Evolutionary conservation across 1,139 yeast genomes (phyloP), one percentile per base, ranked within the genome.

Genomic region (Yamadazyma triangularis): DNA sequence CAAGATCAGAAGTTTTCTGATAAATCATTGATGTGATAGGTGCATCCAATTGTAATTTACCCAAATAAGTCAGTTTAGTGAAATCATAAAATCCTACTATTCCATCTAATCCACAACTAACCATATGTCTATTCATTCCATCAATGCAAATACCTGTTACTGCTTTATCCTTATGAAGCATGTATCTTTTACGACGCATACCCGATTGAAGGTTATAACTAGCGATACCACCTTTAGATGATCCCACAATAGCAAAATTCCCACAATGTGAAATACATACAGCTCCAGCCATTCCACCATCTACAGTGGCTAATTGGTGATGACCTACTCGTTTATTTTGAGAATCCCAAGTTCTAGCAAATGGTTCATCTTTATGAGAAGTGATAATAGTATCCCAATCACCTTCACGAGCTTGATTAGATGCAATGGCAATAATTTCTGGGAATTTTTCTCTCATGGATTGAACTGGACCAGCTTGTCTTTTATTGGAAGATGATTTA

Each of bases 361-460:
- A 81, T 1, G 69, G 58, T 47, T 84, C 91, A 38, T 82, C 88
- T 48, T 81, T 81, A 56, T 93, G 98, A 0, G 87, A 93, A 20
- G 98, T 88, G 11, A 93, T 53, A 32, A 93, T 70, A 48, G 88
- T 88, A 50, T 88, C 98, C 98, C 98, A 93, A 35, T 91, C 93
- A 20, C 91, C 91, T 47, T 79, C 82, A 50, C 94, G 76, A 19
- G 86, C 75, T 36, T 77, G 78, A 38, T 85, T 85, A 41, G 84
- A 79, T 2, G 95, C 80, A 40, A 91, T 68, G 25, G 77, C 68
- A 3, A 76, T 64, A 36, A 89, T 79, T 43, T 87, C 94, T 1
- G 95, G 83, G 48, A 86, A 80, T 49, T 84, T 86, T 33, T 74
- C 81, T 36, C 67, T 66, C 56, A 65, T 52, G 33, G 72, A 62